Evolutionary conservation across 164 flowering plant species (phyloP).

Genomic region (Dillenia suffruticosa): DNA sequence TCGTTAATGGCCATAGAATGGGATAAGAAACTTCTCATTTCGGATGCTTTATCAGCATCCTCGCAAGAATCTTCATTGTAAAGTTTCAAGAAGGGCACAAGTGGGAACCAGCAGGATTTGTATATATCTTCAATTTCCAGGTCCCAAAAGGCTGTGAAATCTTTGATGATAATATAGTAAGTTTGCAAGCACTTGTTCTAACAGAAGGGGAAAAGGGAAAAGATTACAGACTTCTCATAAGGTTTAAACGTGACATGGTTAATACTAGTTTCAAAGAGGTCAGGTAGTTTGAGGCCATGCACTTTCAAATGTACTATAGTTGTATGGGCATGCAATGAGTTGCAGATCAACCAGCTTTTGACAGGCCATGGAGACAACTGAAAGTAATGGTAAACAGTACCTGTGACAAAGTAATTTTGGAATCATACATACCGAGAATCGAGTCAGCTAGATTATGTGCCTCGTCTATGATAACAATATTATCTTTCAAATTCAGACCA

Average conservation of each 20-base stretch:
- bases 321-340: neutral
- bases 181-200: constrained; percentile 55
- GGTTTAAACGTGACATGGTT: neutral
- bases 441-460: constrained; percentile 99
- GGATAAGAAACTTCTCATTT: constrained; percentile 18
- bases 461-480: constrained; percentile 87
- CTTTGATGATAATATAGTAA: constrained; percentile 57
- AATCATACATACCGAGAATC: constrained; percentile 83
- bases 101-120: constrained; percentile 76
- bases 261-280: neutral
- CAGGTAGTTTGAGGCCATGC: neutral
- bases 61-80: constrained; percentile 20
- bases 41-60: constrained; percentile 18
- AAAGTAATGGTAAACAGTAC: constrained; percentile 23
- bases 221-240: neutral
- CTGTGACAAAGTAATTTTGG: constrained; percentile 74
- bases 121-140: constrained; percentile 88
- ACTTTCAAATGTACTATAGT: neutral
- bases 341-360: neutral
- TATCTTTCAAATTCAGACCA: constrained; percentile 75
- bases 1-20: constrained; percentile 81
- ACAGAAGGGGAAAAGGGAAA: constrained; percentile 32
- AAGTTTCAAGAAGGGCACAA: constrained; percentile 52
- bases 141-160: constrained; percentile 71
- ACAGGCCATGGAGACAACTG: neutral